Percentiles rank a stretch among this genome's conserved stretches.
These are phyloP conservation scores for Pythium pectinolyticum DNA, from an alignment of 352 stramenopile genomes.

Conservation along the genomic window DNA sequence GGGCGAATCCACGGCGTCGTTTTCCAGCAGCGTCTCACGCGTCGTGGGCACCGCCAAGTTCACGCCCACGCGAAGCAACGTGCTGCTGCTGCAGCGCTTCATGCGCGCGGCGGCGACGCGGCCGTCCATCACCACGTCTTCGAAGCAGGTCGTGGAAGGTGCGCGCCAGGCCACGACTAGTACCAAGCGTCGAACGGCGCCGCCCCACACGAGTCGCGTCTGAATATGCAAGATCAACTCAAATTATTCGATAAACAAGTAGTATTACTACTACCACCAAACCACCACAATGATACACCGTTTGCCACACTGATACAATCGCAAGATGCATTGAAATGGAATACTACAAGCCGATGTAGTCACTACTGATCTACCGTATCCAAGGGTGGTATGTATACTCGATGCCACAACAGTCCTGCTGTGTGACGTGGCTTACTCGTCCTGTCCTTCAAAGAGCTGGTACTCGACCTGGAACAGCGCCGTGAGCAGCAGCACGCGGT, in stretches of 20 bases:
- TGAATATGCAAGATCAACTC: background rate
- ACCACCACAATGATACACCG: too few species aligned
- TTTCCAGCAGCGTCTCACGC: conserved; percentile 23
- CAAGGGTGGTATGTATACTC: too few species aligned
- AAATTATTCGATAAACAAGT: background rate
- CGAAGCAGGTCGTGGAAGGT: background rate
- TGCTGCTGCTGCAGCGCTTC: conserved; percentile 57
- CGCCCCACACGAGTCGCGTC: conserved; percentile 16
- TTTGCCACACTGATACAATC: too few species aligned
- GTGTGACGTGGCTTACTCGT: too few species aligned
- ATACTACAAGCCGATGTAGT: too few species aligned
- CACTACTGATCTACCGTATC: too few species aligned
- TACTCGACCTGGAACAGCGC: conserved; percentile 67
- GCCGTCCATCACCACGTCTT: background rate
- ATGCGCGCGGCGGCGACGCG: conserved; percentile 33
- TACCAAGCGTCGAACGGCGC: background rate
- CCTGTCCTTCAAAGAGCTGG: conserved; percentile 47
- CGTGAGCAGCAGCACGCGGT: conserved; percentile 57
- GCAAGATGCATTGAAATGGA: too few species aligned
- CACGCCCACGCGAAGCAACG: conserved; percentile 52
- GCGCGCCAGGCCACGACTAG: background rate
- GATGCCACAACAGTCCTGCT: too few species aligned
- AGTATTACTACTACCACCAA: too few species aligned
- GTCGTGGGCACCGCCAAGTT: conserved; percentile 52
- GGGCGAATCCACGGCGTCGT: conserved; percentile 23